Evolutionary conservation across 2,329 filamentous ascomycete genomes (phyloP).

Genomic region (Neospermospora avenae): DNA sequence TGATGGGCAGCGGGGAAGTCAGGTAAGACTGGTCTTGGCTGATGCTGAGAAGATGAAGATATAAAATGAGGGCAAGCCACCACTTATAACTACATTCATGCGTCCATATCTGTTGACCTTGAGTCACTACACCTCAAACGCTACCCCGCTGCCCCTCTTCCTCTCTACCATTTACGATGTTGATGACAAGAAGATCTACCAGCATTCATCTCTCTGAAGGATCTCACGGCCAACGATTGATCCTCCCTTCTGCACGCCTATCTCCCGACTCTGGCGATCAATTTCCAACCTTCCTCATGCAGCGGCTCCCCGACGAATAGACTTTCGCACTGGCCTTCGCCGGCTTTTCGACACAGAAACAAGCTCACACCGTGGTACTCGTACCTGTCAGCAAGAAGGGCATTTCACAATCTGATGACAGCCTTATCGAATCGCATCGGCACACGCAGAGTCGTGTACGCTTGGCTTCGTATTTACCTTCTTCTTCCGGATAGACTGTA

Average conservation of each 20-base stretch:
- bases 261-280: conserved; percentile 1
- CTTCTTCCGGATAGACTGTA: not conserved
- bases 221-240: conserved; percentile 1
- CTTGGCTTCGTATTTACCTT: conserved; percentile 12
- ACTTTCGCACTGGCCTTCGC: no score
- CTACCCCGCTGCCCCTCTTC: not conserved
- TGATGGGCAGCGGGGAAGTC: not conserved
- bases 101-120: not conserved
- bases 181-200: not conserved
- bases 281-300: not conserved
- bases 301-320: not conserved
- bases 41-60: not conserved
- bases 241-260: conserved; percentile 2
- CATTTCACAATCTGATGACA: not conserved
- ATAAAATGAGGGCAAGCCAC: not conserved
- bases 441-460: conserved; percentile 9
- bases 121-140: not conserved
- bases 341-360: not conserved
- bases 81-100: not conserved
- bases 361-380: conserved; percentile 1
- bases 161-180: not conserved
- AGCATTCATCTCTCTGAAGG: not conserved
- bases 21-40: not conserved
- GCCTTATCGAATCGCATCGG: conserved; percentile 15
- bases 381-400: not conserved